phyloP scores from a whole-genome alignment of 768 basidiomycete genomes.

The Auricularia heimuer region DNA sequence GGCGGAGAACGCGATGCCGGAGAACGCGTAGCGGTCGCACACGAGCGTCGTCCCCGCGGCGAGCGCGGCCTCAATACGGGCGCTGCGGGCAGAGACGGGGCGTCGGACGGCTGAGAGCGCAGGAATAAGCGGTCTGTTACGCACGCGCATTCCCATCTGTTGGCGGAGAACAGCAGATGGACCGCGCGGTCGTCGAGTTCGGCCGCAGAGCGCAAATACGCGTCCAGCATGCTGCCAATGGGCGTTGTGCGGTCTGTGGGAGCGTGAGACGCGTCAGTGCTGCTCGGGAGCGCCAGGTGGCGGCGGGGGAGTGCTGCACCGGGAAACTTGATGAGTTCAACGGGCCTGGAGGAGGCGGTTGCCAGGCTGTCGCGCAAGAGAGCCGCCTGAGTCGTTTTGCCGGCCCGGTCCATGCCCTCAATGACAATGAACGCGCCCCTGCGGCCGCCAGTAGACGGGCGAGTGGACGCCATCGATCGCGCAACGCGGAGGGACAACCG shows the following conservation, averaged over 20 bases:
- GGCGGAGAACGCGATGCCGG: conserved; percentile 75
- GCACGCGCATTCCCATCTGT: conserved; percentile 92
- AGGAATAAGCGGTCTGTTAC: conserved; percentile 11
- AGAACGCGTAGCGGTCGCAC: conserved; percentile 94
- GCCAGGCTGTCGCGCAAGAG: conserved; percentile 48
- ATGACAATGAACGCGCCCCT: conserved; percentile 84
- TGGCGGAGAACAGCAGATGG: conserved; percentile 92
- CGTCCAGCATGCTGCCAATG: conserved; percentile 88
- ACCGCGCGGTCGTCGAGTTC: conserved; percentile 88
- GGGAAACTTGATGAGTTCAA: conserved; percentile 76
- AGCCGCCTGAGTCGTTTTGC: conserved; percentile 82
- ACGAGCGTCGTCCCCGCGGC: conserved; percentile 60
- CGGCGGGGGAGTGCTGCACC: conserved; percentile 35
- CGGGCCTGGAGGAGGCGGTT: conserved; percentile 28
- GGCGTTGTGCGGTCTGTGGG: conserved; percentile 75
- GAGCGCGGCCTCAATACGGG: conserved; percentile 52
- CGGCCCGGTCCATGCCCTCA: conserved; percentile 92
- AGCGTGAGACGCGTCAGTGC: not conserved
- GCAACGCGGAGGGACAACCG: not conserved
- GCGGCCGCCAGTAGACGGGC: not conserved
- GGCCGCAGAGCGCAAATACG: conserved; percentile 72
- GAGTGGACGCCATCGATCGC: not conserved
- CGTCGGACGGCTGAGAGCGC: not conserved
- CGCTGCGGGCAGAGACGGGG: conserved; percentile 25
- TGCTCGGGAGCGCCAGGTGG: not conserved